These are phyloP conservation scores for Phytophthora citrophthora DNA, from an alignment of 352 stramenopile genomes.

Conservation along the genomic window DNA sequence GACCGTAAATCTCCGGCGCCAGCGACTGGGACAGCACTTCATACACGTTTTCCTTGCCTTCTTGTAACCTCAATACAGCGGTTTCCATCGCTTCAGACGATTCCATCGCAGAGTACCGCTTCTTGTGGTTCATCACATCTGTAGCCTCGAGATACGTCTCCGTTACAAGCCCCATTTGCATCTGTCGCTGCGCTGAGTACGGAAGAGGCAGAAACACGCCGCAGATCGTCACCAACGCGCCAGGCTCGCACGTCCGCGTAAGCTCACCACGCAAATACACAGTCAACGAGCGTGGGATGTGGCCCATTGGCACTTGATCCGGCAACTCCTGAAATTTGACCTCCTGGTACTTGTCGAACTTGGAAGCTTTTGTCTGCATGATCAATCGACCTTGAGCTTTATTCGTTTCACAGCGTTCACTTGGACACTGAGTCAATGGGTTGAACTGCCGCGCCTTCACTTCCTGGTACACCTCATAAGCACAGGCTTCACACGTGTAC, in stretches of 20 bases:
- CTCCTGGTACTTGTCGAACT: constrained; percentile 99
- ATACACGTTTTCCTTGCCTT: constrained; percentile 86
- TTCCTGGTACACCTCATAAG: constrained; percentile 98
- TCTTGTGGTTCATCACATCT: constrained; percentile 97
- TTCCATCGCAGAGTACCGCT: constrained; percentile 95
- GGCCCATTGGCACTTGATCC: constrained; percentile 97
- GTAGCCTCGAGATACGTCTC: constrained; percentile 98
- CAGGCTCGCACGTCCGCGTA: constrained; percentile 93
- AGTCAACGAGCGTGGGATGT: constrained; percentile 95
- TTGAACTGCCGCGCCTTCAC: constrained; percentile 95
- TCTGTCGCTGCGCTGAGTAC: constrained; percentile 93
- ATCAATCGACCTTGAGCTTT: constrained; percentile 83
- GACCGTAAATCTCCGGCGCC: constrained; percentile 99
- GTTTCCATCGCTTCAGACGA: constrained; percentile 87
- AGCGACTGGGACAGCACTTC: constrained; percentile 95
- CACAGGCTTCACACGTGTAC: constrained; percentile 97
- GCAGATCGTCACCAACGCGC: constrained; percentile 97
- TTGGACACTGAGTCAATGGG: constrained; percentile 92
- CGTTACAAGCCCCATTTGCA: constrained; percentile 97
- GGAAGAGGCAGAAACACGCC: constrained; percentile 96
- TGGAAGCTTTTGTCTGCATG: constrained; percentile 97
- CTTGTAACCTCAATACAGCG: constrained; percentile 71
- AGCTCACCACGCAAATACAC: constrained; percentile 94
- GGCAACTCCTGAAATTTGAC: constrained; percentile 96
- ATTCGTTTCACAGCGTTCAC: constrained; percentile 88